These are phyloP conservation scores for Polytrichum commune DNA, from an alignment of 225 moss, liverwort and hornwort species.

Conservation along the genomic window DNA sequence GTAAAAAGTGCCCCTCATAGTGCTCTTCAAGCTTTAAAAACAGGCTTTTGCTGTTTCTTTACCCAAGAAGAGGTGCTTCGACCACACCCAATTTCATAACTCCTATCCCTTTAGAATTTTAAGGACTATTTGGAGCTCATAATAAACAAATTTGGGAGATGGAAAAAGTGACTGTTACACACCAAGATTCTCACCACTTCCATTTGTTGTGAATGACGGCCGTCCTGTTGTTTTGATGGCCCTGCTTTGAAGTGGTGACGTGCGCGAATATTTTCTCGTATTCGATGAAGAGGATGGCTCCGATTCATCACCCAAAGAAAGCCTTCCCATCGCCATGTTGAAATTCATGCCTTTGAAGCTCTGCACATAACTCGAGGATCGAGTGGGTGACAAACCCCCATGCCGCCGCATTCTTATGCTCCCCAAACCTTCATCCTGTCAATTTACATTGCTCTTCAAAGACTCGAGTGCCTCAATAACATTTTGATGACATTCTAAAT, in stretches of 20 bases:
- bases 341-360: conserved; percentile 32
- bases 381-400: conserved; percentile 4
- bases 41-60: no score
- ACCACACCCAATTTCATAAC: no score
- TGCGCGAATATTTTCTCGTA: conserved; percentile 22
- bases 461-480: background rate
- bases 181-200: conserved; percentile 48
- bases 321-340: conserved; percentile 45
- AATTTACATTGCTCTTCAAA: background rate
- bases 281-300: conserved; percentile 58
- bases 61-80: no score
- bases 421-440: conserved; percentile 54
- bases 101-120: no score
- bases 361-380: conserved; percentile 2
- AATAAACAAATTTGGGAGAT: no score
- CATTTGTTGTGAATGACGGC: conserved; percentile 14
- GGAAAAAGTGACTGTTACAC: background rate
- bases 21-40: no score
- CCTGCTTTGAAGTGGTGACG: conserved; percentile 29
- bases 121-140: no score
- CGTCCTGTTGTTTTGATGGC: conserved; percentile 4
- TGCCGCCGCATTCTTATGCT: conserved; percentile 24
- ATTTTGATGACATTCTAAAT: background rate
- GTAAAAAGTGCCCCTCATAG: no score
- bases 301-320: conserved; percentile 18